Evolutionary conservation across 768 basidiomycete genomes (phyloP).

Genomic region (Calvatia gigantea): DNA sequence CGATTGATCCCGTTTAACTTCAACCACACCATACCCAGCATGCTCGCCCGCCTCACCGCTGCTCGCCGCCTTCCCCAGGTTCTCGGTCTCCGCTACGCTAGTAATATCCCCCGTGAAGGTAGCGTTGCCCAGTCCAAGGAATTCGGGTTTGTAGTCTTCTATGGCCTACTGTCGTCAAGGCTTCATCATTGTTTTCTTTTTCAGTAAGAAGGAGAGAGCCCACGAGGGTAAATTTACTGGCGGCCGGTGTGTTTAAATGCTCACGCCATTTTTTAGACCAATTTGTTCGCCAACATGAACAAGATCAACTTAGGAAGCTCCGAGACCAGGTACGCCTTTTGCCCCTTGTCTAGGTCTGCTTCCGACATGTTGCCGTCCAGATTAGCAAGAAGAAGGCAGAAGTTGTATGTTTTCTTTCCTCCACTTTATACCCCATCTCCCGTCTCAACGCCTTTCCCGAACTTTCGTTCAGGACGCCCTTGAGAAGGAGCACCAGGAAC

Average conservation of each 20-base stretch:
- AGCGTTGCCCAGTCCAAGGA: constrained; percentile 59
- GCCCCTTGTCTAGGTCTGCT: background rate
- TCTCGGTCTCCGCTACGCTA: constrained; percentile 32
- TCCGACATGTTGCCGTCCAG: constrained; percentile 16
- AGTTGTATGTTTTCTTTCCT: constrained; percentile 21
- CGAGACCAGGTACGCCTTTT: constrained; percentile 43
- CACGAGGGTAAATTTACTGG: constrained; percentile 39
- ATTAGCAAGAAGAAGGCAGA: constrained; percentile 33
- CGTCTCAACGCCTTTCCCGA: background rate
- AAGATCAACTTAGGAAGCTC: constrained; percentile 56
- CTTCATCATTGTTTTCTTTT: constrained; percentile 13
- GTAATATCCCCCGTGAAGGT: constrained; percentile 45
- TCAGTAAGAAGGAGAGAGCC: constrained; percentile 71
- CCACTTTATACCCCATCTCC: background rate
- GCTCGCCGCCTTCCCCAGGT: constrained; percentile 39
- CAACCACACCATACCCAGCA: constrained; percentile 20
- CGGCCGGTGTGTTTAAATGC: background rate
- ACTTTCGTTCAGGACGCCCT: constrained; percentile 21
- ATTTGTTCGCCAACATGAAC: constrained; percentile 58
- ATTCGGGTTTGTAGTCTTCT: constrained; percentile 47
- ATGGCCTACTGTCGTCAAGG: constrained; percentile 13
- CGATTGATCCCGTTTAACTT: constrained; percentile 13
- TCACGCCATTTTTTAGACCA: constrained; percentile 42
- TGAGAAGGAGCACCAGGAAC: constrained; percentile 21
- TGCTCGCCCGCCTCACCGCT: constrained; percentile 38